Evolutionary conservation across 2,329 filamentous ascomycete genomes (phyloP), one percentile per base, ranked within the genome.

Genomic region (Cryphonectria naterciae): DNA sequence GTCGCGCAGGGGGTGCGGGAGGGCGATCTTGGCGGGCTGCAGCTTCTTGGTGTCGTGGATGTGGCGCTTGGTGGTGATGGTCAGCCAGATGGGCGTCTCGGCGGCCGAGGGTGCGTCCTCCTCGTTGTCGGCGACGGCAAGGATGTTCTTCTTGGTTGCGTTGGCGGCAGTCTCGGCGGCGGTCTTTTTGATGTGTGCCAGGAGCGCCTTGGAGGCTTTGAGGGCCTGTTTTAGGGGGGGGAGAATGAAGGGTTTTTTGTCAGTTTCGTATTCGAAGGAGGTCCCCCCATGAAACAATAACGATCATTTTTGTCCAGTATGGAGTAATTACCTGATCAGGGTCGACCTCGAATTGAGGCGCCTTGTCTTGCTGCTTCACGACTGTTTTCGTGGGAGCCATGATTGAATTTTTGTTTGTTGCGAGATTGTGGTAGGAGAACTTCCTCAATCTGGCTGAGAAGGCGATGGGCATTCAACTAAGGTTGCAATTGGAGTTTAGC

Each of bases 21-120:
- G 85, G 75, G 85, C 77, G 77, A 98, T 93, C 83, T 95, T 97
- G 80, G 88, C 88, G 39, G 95, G 94, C 85, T 97, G 95, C 75
- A 97, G 86, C 69, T 90, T 88, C 79, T 89, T 89, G 81, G 93
- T 91, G 83, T 97, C 92, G 78, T 82, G 79, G 68, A 91, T 88
- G 81, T 91, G 88, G 75, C 86, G 86, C 83, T 91, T 91, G 73
- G 89, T 91, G 67, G 88, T 89, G 74, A 91, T 79, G 49, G 84
- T 89, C 61, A 91, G 83, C 86, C 87, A 91, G 78, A 91, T 81
- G 64, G 88, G 88, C 4, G 82, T 84, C 72, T 88, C 85, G 67
- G 80, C 80, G 58, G 80, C 73, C 28, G 80, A 75, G 28, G 78
- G 74, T 65, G 79, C 80, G 25, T 19, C n/a, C 13, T 65, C 43